Evolutionary conservation across 2,329 filamentous ascomycete genomes (phyloP).

Genomic region (Coniochaeta sp.): DNA sequence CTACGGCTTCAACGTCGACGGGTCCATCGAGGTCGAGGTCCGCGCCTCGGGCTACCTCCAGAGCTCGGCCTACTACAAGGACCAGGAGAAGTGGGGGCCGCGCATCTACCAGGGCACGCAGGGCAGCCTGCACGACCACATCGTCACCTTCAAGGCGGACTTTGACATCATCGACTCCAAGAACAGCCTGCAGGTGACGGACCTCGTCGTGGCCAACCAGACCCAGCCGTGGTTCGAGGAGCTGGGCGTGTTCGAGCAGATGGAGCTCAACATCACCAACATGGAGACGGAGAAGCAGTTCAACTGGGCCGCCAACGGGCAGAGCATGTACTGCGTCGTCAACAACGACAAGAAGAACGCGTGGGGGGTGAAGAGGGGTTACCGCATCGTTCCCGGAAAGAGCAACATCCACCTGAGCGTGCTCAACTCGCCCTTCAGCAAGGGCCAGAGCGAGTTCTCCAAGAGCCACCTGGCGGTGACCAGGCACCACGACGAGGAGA

Average conservation of each 20-base stretch:
- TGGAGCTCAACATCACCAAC: slow-evolving; percentile 16
- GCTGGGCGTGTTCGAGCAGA: slow-evolving; percentile 25
- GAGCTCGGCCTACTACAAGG: slow-evolving; percentile 23
- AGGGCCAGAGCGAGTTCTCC: slow-evolving; percentile 9
- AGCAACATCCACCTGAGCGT: slow-evolving; percentile 27
- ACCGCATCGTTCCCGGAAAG: slow-evolving; percentile 29
- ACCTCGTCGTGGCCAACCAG: slow-evolving; percentile 21
- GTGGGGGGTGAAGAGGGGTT: slow-evolving; percentile 32
- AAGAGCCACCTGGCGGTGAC: slow-evolving; percentile 29
- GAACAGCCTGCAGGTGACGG: slow-evolving; percentile 26
- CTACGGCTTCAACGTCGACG: slow-evolving; percentile 26
- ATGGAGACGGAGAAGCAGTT: slow-evolving; percentile 17
- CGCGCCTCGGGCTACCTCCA: slow-evolving; percentile 29
- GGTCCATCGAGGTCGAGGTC: slow-evolving; percentile 27
- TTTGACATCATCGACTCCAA: slow-evolving; percentile 27
- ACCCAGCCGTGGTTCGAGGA: slow-evolving; percentile 28
- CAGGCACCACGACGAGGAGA: slow-evolving; percentile 37
- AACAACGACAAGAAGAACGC: slow-evolving; percentile 25
- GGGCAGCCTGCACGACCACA: slow-evolving; percentile 29
- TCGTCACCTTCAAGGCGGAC: slow-evolving; percentile 31
- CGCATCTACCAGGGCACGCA: slow-evolving; percentile 23
- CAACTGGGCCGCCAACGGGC: slow-evolving; percentile 27
- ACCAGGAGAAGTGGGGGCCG: slow-evolving; percentile 25
- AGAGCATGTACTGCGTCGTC: slow-evolving; percentile 30
- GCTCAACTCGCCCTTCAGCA: slow-evolving; percentile 23